Conservation (phyloP, 768 basidiomycete species). For the Pisolithus marmoratus region DNA sequence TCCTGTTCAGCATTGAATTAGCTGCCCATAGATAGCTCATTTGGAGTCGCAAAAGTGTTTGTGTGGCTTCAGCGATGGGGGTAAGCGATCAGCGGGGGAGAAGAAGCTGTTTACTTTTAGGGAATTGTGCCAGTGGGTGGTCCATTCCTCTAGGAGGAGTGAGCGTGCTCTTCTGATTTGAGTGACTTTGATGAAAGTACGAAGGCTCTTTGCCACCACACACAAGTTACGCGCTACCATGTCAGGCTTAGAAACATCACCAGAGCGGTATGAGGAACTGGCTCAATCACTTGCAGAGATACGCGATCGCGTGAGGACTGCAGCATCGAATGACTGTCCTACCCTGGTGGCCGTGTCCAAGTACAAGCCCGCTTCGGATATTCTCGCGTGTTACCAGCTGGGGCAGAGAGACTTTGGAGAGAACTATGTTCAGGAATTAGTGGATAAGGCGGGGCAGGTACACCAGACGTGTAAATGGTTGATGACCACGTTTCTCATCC, state of each 20-base stretch:
- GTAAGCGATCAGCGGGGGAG: too few relatives aligned
- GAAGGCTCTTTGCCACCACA: too few relatives aligned
- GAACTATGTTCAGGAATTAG: conserved; percentile 93
- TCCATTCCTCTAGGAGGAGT: too few relatives aligned
- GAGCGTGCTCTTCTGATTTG: too few relatives aligned
- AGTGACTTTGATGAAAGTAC: too few relatives aligned
- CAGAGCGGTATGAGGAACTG: conserved; percentile 50
- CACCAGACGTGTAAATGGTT: conserved; percentile 14
- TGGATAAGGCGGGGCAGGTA: conserved; percentile 76
- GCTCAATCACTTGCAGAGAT: conserved; percentile 49
- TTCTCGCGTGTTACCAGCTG: conserved; percentile 72
- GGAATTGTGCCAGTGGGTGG: too few relatives aligned
- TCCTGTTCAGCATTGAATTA: too few relatives aligned
- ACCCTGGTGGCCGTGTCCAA: conserved; percentile 89
- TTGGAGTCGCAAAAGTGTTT: too few relatives aligned
- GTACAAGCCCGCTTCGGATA: conserved; percentile 83
- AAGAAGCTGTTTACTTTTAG: too few relatives aligned
- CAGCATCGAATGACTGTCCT: conserved; percentile 17
- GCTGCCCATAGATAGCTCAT: too few relatives aligned
- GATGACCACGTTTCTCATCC: not conserved
- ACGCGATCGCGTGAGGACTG: conserved; percentile 38
- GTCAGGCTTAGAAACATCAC: conserved; percentile 13
- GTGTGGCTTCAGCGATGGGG: too few relatives aligned
- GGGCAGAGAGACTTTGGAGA: conserved; percentile 94
- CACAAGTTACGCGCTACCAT: too few relatives aligned